A percentile compares a stretch with the other conserved stretches of the same genome.
These are phyloP conservation scores for Cytospora piceae DNA, from an alignment of 2,329 filamentous ascomycete genomes.

Conservation along the genomic window DNA sequence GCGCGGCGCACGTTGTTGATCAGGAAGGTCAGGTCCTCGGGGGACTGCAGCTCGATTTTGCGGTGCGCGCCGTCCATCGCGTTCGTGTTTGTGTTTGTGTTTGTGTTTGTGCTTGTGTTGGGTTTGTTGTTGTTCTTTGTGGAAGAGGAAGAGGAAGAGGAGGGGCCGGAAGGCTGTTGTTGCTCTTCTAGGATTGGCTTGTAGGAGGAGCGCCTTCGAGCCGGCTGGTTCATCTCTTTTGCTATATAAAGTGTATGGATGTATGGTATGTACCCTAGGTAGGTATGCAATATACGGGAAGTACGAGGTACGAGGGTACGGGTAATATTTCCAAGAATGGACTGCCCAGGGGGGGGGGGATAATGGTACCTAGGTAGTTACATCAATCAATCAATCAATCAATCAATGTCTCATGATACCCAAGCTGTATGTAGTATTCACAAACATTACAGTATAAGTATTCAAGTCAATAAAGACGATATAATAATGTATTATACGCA, in stretches of 20 bases:
- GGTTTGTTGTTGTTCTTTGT: conserved; percentile 3
- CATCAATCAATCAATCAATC: too few species aligned
- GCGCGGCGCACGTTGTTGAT: conserved; percentile 70
- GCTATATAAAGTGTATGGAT: neutral
- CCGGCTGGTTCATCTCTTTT: conserved; percentile 29
- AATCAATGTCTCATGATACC: neutral
- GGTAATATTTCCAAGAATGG: neutral
- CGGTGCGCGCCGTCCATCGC: conserved; percentile 58
- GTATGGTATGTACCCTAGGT: too few species aligned
- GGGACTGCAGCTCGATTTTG: conserved; percentile 79
- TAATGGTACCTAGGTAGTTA: too few species aligned
- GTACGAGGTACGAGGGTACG: neutral
- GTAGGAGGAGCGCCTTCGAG: conserved; percentile 30
- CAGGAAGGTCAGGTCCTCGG: conserved; percentile 72
- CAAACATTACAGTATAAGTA: too few species aligned
- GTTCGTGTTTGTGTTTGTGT: conserved; percentile 2
- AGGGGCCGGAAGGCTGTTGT: conserved; percentile 5
- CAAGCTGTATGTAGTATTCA: too few species aligned
- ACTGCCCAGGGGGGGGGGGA: too few species aligned
- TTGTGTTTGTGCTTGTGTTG: conserved; percentile 10
- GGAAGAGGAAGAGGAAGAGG: conserved; percentile 1
- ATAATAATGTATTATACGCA: too few species aligned
- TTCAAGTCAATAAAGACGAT: too few species aligned
- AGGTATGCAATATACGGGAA: neutral
- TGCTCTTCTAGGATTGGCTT: conserved; percentile 18